Evolutionary conservation across 805 yeast genomes (phyloP), one percentile per base, ranked within the genome.

Genomic region (Wickerhamiella kazuoi): DNA sequence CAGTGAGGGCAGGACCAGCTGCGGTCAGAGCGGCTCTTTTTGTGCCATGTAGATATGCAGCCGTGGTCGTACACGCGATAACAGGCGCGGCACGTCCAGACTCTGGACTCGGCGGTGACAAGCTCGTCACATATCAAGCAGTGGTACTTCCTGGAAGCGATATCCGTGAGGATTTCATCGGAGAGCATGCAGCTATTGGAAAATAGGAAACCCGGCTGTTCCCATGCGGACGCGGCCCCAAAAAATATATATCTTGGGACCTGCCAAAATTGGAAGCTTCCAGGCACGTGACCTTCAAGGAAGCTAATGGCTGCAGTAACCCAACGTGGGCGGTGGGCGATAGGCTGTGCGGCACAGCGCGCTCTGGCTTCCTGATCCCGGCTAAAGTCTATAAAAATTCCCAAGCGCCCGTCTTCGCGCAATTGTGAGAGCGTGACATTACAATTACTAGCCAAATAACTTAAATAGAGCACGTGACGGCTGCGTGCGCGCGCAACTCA

Each of bases 111-210:
- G 3, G 71, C 64, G 38, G 75, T 81, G 43, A 87, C 68, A 46
- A 82, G 87, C 29, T 79, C 76, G 0, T 94, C 80, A 58, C 98
- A 87, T 11, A 87, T 82, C 55, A 87, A 64, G 59, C 98, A 87
- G 1, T 72, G 68, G 52, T 87, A 86, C 1, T 68, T 65, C n/a
- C 81, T 86, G 11, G 70, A 67, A 34, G 64, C 65, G 35, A 79
- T 70, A 48, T 80, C 90, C 50, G 54, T 23, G 55, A 63, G 23
- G 50, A 54, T 39, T 51, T 59, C 42, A 19, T 31, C 32, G 14
- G 29, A 13, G 13, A 9, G 14, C 35, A 33, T 33, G 21, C 14
- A 31, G n/a, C n/a, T n/a, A n/a, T n/a, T n/a, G n/a, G n/a, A n/a
- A n/a, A n/a, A n/a, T n/a, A n/a, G n/a, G n/a, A n/a, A n/a, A n/a